Evolutionary conservation across 1,284 basidiomycete genomes (phyloP).

Genomic region (Cryptococcus amylolentus): DNA sequence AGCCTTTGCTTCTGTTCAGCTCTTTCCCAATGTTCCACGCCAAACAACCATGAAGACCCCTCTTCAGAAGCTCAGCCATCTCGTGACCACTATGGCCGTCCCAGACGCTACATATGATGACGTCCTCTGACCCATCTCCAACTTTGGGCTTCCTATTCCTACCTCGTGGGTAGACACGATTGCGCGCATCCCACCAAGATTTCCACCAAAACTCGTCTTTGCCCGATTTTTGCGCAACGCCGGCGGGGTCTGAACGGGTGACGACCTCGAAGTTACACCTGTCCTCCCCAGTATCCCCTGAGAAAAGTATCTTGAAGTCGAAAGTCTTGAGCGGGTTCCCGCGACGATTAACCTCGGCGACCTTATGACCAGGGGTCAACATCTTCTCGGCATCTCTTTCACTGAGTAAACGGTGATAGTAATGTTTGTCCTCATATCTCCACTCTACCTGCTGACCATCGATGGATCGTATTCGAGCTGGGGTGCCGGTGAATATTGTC

Average conservation of each 20-base stretch:
- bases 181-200: neutral
- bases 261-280: neutral
- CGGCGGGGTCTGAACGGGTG: neutral
- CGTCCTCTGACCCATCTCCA: slow-evolving; percentile 10
- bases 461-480: too few relatives aligned
- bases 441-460: too few relatives aligned
- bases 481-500: too few relatives aligned
- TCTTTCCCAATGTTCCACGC: slow-evolving; percentile 3
- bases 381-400: too few relatives aligned
- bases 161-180: neutral
- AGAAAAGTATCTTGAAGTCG: too few relatives aligned
- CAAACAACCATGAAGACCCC: slow-evolving; percentile 10
- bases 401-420: too few relatives aligned
- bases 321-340: too few relatives aligned
- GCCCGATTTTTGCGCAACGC: neutral
- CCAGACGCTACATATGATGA: slow-evolving; percentile 13
- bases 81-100: slow-evolving; percentile 4
- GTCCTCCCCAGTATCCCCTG: neutral
- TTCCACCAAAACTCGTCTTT: neutral
- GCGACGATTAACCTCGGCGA: too few relatives aligned
- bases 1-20: neutral
- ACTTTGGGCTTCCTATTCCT: neutral
- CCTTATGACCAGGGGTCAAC: too few relatives aligned
- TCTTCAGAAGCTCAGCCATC: slow-evolving; percentile 1
- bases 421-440: too few relatives aligned